Conservation (phyloP, 2,329 filamentous ascomycete genomes). For the Penicillium rolfsii region DNA sequence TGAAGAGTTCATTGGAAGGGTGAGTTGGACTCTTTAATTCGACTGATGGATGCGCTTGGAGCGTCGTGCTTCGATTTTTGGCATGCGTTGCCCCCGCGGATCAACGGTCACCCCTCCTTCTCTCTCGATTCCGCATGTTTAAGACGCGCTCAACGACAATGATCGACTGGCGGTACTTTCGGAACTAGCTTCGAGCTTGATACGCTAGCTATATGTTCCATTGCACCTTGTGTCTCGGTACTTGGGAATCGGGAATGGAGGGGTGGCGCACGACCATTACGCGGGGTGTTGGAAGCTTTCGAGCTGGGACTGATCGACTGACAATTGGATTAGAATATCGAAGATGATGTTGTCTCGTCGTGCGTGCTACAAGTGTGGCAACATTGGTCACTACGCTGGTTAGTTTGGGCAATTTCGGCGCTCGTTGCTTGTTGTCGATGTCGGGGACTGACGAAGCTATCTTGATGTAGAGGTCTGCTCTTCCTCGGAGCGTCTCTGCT, state of each 20-base stretch:
- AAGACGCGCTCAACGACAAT: neutral
- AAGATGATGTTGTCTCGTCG: slow-evolving; percentile 81
- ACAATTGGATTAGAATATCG: slow-evolving; percentile 27
- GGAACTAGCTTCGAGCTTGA: neutral
- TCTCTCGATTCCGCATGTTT: slow-evolving; percentile 6
- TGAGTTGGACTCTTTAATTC: slow-evolving; percentile 29
- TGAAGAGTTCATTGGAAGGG: slow-evolving; percentile 33
- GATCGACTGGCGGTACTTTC: neutral
- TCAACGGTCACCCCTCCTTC: slow-evolving; percentile 13
- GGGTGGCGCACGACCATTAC: slow-evolving; percentile 3
- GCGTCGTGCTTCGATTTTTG: neutral
- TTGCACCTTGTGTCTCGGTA: neutral
- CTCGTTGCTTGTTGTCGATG: neutral
- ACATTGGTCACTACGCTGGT: slow-evolving; percentile 71
- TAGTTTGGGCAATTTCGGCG: slow-evolving; percentile 30
- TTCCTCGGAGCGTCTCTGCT: slow-evolving; percentile 96
- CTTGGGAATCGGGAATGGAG: neutral
- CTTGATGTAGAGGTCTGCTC: slow-evolving; percentile 86
- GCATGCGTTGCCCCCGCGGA: slow-evolving; percentile 10
- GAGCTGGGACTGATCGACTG: slow-evolving; percentile 17
- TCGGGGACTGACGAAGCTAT: slow-evolving; percentile 15
- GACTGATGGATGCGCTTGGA: neutral
- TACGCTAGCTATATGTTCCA: neutral
- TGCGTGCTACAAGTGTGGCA: slow-evolving; percentile 78
- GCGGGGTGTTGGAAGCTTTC: slow-evolving; percentile 9